Percentiles rank a stretch among this genome's conserved stretches.
These are phyloP conservation scores for Wickerhamiella pararugosa DNA, from an alignment of 1,139 yeast genomes.

Conservation along the genomic window DNA sequence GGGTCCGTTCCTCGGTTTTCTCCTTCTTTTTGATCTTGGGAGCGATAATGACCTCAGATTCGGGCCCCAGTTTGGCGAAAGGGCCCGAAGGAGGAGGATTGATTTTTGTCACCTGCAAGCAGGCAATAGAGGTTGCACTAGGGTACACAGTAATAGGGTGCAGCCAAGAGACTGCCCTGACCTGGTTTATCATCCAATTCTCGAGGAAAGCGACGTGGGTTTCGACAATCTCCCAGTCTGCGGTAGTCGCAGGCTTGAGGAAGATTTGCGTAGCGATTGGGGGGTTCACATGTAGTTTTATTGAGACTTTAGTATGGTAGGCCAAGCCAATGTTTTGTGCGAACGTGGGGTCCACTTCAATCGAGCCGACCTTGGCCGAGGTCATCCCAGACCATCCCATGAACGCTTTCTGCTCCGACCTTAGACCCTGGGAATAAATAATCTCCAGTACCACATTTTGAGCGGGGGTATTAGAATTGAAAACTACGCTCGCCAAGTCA, in stretches of 20 bases:
- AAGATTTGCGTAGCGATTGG: constrained; percentile 45
- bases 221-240: constrained; percentile 90
- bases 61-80: constrained; percentile 49
- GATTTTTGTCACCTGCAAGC: constrained; percentile 46
- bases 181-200: constrained; percentile 58
- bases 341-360: constrained; percentile 45
- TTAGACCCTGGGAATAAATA: constrained; percentile 22
- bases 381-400: constrained; percentile 81
- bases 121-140: constrained; percentile 47
- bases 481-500: constrained; percentile 33
- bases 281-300: constrained; percentile 30
- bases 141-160: constrained; percentile 62
- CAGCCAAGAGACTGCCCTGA: constrained; percentile 52
- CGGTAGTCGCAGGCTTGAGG: constrained; percentile 59
- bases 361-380: constrained; percentile 21
- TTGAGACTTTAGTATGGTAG: constrained; percentile 21
- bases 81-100: constrained; percentile 29
- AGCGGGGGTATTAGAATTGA: constrained; percentile 38
- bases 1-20: neutral
- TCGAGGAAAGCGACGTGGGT: constrained; percentile 68
- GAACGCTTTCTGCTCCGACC: constrained; percentile 27
- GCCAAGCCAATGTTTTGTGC: constrained; percentile 32
- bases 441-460: constrained; percentile 49
- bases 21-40: constrained; percentile 31
- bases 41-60: constrained; percentile 70